Evolutionary conservation across 371 early-diverging fungal species (phyloP).

Genomic region (Mycotypha africana): DNA sequence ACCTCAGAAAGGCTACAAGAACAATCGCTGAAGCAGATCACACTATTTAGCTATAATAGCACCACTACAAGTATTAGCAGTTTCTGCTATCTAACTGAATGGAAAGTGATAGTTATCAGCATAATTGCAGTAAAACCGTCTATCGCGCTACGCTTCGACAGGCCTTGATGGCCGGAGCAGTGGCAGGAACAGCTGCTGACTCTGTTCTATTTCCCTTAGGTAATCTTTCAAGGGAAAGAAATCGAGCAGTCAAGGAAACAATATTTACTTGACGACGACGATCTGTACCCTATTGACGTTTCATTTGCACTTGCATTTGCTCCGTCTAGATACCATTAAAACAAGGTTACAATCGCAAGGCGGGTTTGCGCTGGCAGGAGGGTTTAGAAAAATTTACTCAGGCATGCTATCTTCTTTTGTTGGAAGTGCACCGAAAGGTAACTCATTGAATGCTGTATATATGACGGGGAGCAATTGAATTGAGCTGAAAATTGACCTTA

Average conservation of each 20-base stretch:
- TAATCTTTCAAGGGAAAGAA: too few species aligned
- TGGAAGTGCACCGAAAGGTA: constrained; percentile 92
- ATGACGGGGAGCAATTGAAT: too few species aligned
- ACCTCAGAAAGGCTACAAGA: too few species aligned
- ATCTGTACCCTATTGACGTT: too few species aligned
- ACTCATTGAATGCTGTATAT: not conserved
- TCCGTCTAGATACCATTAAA: constrained; percentile 93
- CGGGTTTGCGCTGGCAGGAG: constrained; percentile 87
- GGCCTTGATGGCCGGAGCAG: constrained; percentile 62
- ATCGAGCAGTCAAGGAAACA: too few species aligned
- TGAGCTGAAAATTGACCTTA: too few species aligned
- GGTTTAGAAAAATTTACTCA: constrained; percentile 86
- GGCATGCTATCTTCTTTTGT: constrained; percentile 86
- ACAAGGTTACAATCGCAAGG: constrained; percentile 82
- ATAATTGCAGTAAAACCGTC: not conserved
- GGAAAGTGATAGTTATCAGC: constrained; percentile 6
- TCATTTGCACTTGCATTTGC: too few species aligned
- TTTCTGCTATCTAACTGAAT: too few species aligned
- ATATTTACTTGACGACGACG: too few species aligned
- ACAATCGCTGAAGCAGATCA: too few species aligned
- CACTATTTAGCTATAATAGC: too few species aligned
- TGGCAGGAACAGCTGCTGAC: constrained; percentile 83
- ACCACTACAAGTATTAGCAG: too few species aligned
- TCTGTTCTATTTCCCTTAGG: constrained; percentile 80
- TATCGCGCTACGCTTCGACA: constrained; percentile 37